These are phyloP conservation scores for Aspergillus nidulans DNA, from an alignment of 495 filamentous ascomycete species.

Conservation along the genomic window DNA sequence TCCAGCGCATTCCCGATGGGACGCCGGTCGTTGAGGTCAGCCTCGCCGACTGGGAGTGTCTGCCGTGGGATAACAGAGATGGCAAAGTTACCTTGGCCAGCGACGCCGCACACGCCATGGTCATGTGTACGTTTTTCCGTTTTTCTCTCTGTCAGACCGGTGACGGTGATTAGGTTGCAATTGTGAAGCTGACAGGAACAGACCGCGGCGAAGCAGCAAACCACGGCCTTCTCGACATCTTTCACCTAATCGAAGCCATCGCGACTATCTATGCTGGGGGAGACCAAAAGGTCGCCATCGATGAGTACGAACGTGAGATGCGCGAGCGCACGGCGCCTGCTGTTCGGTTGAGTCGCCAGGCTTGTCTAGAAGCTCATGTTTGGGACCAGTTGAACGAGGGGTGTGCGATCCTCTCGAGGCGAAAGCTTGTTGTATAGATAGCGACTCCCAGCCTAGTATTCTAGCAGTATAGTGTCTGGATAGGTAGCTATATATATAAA, in stretches of 20 bases:
- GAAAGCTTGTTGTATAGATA: no score
- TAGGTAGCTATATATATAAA: no score
- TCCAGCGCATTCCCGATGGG: constrained; percentile 34
- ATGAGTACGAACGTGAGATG: constrained; percentile 50
- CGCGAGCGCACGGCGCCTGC: constrained; percentile 44
- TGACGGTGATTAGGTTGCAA: no score
- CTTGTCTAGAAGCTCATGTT: constrained; percentile 57
- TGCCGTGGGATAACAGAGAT: constrained; percentile 41
- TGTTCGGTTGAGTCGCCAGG: constrained; percentile 52
- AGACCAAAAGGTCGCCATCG: constrained; percentile 31
- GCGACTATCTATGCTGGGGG: constrained; percentile 12
- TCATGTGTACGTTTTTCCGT: constrained; percentile 44
- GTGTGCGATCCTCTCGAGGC: constrained; percentile 25
- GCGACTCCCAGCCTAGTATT: no score
- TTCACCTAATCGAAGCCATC: constrained; percentile 21
- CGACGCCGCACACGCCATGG: constrained; percentile 62
- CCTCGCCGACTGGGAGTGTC: constrained; percentile 47
- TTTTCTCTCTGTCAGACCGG: background rate
- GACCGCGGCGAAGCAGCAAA: constrained; percentile 55
- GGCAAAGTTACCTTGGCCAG: constrained; percentile 51
- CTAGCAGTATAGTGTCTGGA: no score
- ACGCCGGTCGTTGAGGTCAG: constrained; percentile 46
- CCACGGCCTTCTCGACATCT: constrained; percentile 49
- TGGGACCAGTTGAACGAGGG: constrained; percentile 34
- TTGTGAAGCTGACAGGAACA: background rate